Base-by-base conservation (phyloP, 208 protist genomes). In the Vickermania ingenoplastis region DNA sequence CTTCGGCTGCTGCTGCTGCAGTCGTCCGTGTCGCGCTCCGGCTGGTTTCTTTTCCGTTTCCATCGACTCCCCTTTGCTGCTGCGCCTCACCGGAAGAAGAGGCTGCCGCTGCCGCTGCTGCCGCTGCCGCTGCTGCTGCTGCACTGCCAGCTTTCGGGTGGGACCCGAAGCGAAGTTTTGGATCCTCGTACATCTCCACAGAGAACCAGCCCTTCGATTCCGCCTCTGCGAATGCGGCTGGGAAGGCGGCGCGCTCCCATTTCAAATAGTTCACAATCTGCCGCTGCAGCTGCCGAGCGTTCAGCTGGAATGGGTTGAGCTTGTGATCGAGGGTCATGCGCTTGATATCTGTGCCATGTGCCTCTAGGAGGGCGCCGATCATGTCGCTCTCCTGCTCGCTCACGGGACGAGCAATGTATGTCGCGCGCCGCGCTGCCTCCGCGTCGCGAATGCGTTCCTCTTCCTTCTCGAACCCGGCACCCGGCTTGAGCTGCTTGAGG, bases 301-400 rank as follows among this genome's bases (percentile, higher is more conserved):
- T 93, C 17, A 93, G 80, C 59, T 93, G 86, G 61, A 88, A 90
- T 0, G 86, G 86, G 62, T 93, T 93, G 3, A 88, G 71, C 70
- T 85, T 83, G 14, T 57, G 59, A 60, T 93, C 86, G 21, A 90
- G 65, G 26, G 80, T 83, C 86, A 93, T 93, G 41, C 78, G 77
- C 72, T 86, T 88, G 36, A 89, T 61, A 52, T 93, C 77, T 2
- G 75, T 90, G 63, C 76, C 78, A 64, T 93, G 78, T 21, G 67
- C 66, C 27, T 77, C 63, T 21, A 93, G 81, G 17, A 93, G 62
- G 30, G 85, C 86, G 21, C 68, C 73, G 41, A 93, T 87, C 27
- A 75, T 81, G 31, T 65, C 69, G 23, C 77, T 80, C 53, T 93
- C 86, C 61, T 85, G 77, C 66, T 93, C 86, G 49, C 77, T 86